These are phyloP conservation scores for Irpex rosettiformis DNA, from an alignment of 1,284 basidiomycete species.

Conservation along the genomic window DNA sequence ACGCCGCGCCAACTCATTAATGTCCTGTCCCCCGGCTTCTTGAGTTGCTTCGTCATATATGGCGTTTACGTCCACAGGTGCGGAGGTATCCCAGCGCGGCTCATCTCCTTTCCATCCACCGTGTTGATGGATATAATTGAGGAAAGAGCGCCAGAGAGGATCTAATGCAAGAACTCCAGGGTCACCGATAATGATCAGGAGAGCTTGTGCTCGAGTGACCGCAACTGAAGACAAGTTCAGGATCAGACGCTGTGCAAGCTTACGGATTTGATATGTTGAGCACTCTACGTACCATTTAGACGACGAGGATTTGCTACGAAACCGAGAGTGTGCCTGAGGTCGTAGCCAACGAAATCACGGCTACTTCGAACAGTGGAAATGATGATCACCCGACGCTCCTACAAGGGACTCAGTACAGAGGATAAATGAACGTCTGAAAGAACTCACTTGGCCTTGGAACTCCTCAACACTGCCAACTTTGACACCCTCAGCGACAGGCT, in stretches of 20 bases:
- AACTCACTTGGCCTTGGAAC: conserved; percentile 55
- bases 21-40: conserved; percentile 37
- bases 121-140: conserved; percentile 45
- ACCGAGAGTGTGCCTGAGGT: conserved; percentile 41
- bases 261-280: neutral
- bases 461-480: conserved; percentile 61
- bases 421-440: neutral
- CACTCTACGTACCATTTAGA: conserved; percentile 38
- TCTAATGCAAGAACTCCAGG: conserved; percentile 47
- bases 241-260: no score
- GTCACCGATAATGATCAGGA: conserved; percentile 58
- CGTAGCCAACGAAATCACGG: conserved; percentile 33
- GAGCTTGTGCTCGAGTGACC: conserved; percentile 50
- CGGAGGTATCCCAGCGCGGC: conserved; percentile 49
- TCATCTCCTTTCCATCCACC: conserved; percentile 45
- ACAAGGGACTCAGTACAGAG: neutral
- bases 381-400: conserved; percentile 43
- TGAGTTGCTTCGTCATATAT: conserved; percentile 28
- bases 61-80: conserved; percentile 26
- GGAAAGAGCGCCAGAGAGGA: conserved; percentile 47
- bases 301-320: conserved; percentile 43
- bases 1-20: conserved; percentile 47
- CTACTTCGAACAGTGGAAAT: conserved; percentile 46
- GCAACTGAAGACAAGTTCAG: conserved; percentile 23
- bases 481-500: conserved; percentile 32